Percentiles rank a stretch among this genome's conserved stretches.
phyloP scores from a whole-genome alignment of 768 basidiomycete species.

The Pisolithus microcarpus region DNA sequence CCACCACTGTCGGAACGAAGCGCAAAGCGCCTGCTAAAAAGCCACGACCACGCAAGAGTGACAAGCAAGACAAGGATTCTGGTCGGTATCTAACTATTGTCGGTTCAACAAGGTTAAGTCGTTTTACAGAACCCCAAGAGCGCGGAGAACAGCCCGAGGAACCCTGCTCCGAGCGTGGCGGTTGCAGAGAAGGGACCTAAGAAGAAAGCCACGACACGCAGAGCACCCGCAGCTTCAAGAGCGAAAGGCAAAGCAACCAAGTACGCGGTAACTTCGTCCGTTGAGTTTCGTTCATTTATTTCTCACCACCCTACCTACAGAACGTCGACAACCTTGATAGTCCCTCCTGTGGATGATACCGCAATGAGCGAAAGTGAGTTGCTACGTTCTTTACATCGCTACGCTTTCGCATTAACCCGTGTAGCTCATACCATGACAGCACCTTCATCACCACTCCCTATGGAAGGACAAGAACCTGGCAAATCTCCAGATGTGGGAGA shows the following conservation, averaged over 20 bases:
- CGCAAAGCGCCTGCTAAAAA: conserved; percentile 44
- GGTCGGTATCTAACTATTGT: conserved; percentile 24
- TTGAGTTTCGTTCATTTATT: neutral
- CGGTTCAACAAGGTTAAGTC: conserved; percentile 5
- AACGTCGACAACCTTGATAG: conserved; percentile 20
- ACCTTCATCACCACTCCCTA: conserved; percentile 60
- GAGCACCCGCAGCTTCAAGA: conserved; percentile 32
- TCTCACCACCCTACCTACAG: conserved; percentile 21
- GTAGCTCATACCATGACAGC: conserved; percentile 62
- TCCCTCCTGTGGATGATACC: conserved; percentile 41
- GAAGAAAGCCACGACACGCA: conserved; percentile 43
- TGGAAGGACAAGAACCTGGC: conserved; percentile 32
- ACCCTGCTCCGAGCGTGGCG: conserved; percentile 10
- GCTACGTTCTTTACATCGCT: conserved; percentile 1
- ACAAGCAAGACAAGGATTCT: conserved; percentile 38
- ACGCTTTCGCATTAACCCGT: neutral
- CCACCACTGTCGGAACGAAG: conserved; percentile 36
- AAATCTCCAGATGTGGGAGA: conserved; percentile 48
- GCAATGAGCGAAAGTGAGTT: conserved; percentile 56
- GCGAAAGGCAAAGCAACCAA: conserved; percentile 27
- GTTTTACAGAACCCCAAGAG: conserved; percentile 23
- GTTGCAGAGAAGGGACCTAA: conserved; percentile 35
- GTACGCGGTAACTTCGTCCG: conserved; percentile 11
- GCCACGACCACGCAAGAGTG: conserved; percentile 47
- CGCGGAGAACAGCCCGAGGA: conserved; percentile 17